Base-by-base conservation (phyloP, 768 basidiomycete genomes). In the Gautieria morchelliformis region DNA sequence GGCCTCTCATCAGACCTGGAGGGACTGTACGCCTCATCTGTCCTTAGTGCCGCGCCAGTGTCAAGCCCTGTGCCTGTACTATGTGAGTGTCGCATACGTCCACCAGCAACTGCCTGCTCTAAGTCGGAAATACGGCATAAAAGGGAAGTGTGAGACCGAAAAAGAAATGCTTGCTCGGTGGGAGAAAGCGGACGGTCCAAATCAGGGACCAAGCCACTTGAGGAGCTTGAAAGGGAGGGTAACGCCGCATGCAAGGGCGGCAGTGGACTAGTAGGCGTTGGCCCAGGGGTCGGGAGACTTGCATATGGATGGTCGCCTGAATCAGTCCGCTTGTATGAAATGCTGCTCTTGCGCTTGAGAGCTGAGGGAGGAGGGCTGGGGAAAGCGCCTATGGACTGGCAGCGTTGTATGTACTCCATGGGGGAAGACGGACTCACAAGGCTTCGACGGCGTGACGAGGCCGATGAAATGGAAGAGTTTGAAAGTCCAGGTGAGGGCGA, bases 111-210 rank as follows among this genome's bases (percentile, higher is more conserved):
- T 24, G 84, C 80, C 62, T 81, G 80, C 69, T 93, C 89, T 61
- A 93, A 74, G 62, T 89, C 88, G 48, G 83, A 82, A 68, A 92
- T 91, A 60, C 89, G 83, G 63, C 84, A 80, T 59, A 92, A 77
- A 61, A 93, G 83, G 53, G 89, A 79, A 59, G 87, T 82, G 74
- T 93, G 89, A 59, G 85, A 87, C 67, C 87, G 87, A 71, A 84
- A 82, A 69, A 89, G 78, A 82, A 91, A 92, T 76, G 89, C 82
- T 64, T 89, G 87, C 69, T 91, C 88, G 67, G 81, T 82, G 58
- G 74, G 73, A 62, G 85, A 84, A 61, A 89, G 79, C 54, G 85
- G 79, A 60, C 79, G 71, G 59, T 70, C 60, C 62, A 66, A 50
- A 33, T 45, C 53, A 70, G 53, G 22, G 10, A 58, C 20, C 27